Evolutionary conservation across 768 basidiomycete species (phyloP).

Genomic region (Phanerochaete carnosa): DNA sequence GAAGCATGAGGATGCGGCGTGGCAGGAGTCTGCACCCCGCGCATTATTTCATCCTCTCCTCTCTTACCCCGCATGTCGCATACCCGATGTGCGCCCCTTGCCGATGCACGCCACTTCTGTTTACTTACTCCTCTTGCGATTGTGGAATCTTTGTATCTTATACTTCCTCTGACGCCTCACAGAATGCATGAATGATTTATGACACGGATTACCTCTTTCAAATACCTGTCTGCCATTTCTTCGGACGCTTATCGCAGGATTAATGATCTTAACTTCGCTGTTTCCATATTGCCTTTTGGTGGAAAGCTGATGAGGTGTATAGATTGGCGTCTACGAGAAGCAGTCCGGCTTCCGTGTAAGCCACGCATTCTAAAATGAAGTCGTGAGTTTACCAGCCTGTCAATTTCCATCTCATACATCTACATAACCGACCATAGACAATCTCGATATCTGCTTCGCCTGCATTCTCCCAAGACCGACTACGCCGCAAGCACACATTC

Average conservation of each 20-base stretch:
- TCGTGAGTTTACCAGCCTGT: neutral
- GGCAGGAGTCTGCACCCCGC: neutral
- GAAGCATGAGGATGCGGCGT: neutral
- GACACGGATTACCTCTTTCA: neutral
- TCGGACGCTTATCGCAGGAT: neutral
- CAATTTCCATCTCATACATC: neutral
- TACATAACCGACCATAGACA: neutral
- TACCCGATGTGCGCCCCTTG: neutral
- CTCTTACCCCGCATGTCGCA: neutral
- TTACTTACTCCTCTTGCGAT: slow-evolving; percentile 5
- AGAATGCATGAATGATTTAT: slow-evolving; percentile 2
- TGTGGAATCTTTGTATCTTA: slow-evolving; percentile 11
- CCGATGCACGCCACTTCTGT: slow-evolving; percentile 1
- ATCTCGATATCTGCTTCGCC: neutral
- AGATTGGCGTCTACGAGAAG: neutral
- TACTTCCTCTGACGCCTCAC: slow-evolving; percentile 5
- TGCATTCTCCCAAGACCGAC: neutral
- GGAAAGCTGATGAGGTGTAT: too few relatives aligned
- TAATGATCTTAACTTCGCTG: too few relatives aligned
- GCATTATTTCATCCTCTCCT: neutral
- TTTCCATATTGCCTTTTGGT: too few relatives aligned
- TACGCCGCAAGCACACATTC: neutral
- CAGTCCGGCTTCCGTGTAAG: neutral
- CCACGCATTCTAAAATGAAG: neutral
- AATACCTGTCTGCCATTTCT: neutral